Percentiles rank a stretch among this genome's conserved stretches.
Evolutionary conservation across 352 stramenopile genomes (phyloP).

Genomic region (Phytopythium sindhum): DNA sequence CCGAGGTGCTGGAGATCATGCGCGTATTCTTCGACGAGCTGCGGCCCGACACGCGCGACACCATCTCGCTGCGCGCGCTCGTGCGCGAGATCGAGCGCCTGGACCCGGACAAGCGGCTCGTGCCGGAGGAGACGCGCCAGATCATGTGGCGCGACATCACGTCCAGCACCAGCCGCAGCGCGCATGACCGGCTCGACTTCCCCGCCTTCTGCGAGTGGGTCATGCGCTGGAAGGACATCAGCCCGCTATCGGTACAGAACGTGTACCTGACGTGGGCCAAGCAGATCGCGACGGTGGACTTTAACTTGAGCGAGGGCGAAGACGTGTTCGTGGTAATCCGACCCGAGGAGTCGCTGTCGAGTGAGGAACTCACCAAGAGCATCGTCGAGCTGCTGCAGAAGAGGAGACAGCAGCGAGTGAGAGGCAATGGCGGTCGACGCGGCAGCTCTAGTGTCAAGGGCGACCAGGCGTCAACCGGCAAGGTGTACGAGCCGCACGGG

Average conservation of each 20-base stretch:
- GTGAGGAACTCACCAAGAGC: constrained; percentile 28
- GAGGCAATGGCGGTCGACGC: not conserved
- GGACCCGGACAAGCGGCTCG: constrained; percentile 43
- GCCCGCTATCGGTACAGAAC: constrained; percentile 54
- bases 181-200: constrained; percentile 59
- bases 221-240: constrained; percentile 78
- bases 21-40: constrained; percentile 76
- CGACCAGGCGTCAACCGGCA: not conserved
- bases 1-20: constrained; percentile 80
- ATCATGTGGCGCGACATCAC: constrained; percentile 41
- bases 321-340: constrained; percentile 63
- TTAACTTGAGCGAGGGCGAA: constrained; percentile 65
- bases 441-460: not conserved
- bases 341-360: constrained; percentile 27
- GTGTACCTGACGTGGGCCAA: constrained; percentile 79
- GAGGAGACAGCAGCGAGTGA: constrained; percentile 7
- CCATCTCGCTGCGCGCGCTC: constrained; percentile 46
- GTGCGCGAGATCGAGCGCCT: constrained; percentile 64
- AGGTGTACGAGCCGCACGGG: constrained; percentile 3
- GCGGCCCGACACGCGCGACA: constrained; percentile 40
- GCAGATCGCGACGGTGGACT: constrained; percentile 66
- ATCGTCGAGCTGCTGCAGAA: constrained; percentile 30
- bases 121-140: constrained; percentile 43
- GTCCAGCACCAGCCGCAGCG: not conserved
- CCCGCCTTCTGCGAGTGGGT: constrained; percentile 69